Conservation (phyloP, 345 rosid genomes). For the Linum usitatissimum region DNA sequence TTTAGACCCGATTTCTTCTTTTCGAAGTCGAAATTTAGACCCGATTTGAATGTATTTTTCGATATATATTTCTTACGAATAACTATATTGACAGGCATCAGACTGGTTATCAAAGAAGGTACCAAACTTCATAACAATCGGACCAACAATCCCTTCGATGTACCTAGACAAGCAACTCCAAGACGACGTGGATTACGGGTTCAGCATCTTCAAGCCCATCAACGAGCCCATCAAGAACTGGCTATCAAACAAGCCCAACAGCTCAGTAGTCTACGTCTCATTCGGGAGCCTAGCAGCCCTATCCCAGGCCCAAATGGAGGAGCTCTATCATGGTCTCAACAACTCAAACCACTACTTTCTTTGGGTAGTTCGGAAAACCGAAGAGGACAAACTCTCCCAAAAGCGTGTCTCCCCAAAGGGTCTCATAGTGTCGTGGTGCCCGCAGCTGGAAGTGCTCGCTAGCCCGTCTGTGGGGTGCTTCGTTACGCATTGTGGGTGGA, state of each 20-base stretch:
- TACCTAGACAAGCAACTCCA: conserved; percentile 18
- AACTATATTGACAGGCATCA: no score
- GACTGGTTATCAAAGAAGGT: conserved; percentile 21
- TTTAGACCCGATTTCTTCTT: no score
- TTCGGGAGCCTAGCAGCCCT: conserved; percentile 24
- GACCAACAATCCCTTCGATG: conserved; percentile 18
- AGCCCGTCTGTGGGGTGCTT: background rate
- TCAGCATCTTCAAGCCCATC: conserved; percentile 13
- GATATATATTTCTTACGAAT: no score
- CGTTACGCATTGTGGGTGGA: background rate
- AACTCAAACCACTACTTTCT: conserved; percentile 15
- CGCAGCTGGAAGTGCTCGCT: background rate
- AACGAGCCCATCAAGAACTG: conserved; percentile 13
- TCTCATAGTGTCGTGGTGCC: background rate
- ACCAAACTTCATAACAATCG: conserved; percentile 13
- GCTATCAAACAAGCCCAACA: conserved; percentile 15
- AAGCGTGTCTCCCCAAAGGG: conserved; percentile 8
- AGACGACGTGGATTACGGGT: conserved; percentile 11
- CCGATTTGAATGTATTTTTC: no score
- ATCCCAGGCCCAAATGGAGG: conserved; percentile 14
- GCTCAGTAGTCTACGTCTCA: conserved; percentile 30
- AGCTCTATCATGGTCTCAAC: conserved; percentile 16
- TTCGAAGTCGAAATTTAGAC: no score
- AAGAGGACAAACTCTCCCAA: conserved; percentile 21
- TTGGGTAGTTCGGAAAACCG: conserved; percentile 26